These are phyloP conservation scores for Ganoderma multipileum DNA, from an alignment of 1,284 basidiomycete genomes.

Conservation along the genomic window DNA sequence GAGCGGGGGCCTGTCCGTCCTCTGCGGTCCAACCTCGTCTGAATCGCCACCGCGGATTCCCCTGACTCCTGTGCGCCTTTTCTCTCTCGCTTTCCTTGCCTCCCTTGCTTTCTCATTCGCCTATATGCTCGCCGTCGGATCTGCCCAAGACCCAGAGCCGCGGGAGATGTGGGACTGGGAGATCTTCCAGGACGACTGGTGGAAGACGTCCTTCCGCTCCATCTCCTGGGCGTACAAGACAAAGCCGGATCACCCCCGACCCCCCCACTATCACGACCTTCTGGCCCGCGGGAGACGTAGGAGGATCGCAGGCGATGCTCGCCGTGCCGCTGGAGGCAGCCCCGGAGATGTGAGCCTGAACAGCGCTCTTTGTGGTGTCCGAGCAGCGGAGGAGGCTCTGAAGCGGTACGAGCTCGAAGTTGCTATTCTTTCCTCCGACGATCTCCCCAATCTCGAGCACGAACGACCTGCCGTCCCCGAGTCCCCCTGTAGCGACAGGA, in stretches of 20 bases:
- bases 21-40: slow-evolving; percentile 5
- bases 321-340: slow-evolving; percentile 12
- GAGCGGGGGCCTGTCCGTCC: slow-evolving; percentile 15
- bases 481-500: slow-evolving; percentile 10
- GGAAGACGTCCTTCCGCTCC: slow-evolving; percentile 34
- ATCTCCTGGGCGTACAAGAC: slow-evolving; percentile 38
- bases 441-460: slow-evolving; percentile 11
- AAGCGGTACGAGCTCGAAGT: slow-evolving; percentile 39
- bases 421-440: slow-evolving; percentile 30
- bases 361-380: slow-evolving; percentile 35
- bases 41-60: slow-evolving; percentile 17
- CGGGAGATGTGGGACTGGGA: slow-evolving; percentile 33
- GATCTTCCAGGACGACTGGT: slow-evolving; percentile 33
- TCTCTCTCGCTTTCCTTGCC: slow-evolving; percentile 4
- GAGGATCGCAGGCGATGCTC: slow-evolving; percentile 14
- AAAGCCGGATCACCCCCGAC: slow-evolving; percentile 34
- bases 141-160: slow-evolving; percentile 18
- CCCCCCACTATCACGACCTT: slow-evolving; percentile 37
- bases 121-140: slow-evolving; percentile 19
- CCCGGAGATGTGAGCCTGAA: slow-evolving; percentile 36
- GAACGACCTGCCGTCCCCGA: slow-evolving; percentile 14
- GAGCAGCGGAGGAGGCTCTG: slow-evolving; percentile 36
- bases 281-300: slow-evolving; percentile 30
- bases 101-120: neutral
- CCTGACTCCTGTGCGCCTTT: slow-evolving; percentile 20